Evolutionary conservation across 768 basidiomycete species (phyloP), one percentile per base, ranked within the genome.

Genomic region (Boletus rufocinnamomeus): DNA sequence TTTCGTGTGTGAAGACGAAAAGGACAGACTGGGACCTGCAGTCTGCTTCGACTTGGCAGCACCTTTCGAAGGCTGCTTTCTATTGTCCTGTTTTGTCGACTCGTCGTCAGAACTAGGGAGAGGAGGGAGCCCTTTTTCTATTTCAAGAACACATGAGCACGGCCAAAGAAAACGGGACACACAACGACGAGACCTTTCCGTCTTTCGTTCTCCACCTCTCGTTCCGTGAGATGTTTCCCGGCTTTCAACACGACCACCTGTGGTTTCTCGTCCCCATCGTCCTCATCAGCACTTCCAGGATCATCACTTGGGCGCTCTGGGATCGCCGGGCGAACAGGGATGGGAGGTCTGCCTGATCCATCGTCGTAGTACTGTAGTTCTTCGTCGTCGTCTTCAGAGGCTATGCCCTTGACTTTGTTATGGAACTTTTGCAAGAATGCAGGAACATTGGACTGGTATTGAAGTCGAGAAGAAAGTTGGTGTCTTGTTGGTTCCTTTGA

Each of bases 221-320:
- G 75, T 61, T 82, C 87, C 2, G 84, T 84, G 44, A 97, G 78
- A 76, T 97, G 95, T 69, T 92, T 95, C 28, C 95, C 94, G 63
- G 88, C 84, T 68, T 84, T 92, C 63, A 97, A 70, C 10, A 96
- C 94, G 4, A 97, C 92, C 9, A 97, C 85, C 68, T 92, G 91
- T 3, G 94, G 94, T 63, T 82, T 86, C 72, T 95, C 94, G 65
- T 94, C 93, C 0, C 70, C 82, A 5, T 78, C 77, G 57, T 86
- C 86, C 57, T 92, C 90, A 52, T 86, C 85, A 14, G 82, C 89
- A 63, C 88, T 89, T 50, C 89, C 88, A 9, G 83, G 85, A 56
- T 90, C 84, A 48, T 84, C 81, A 14, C 77, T 81, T 0, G 87
- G 88, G 35, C 88, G 79, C 66, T 84, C 77, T 11, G 89, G 88